A percentile compares a stretch with the other conserved stretches of the same genome.
phyloP scores from a whole-genome alignment of 164 flowering plant species.

The Sextonia rubra region DNA sequence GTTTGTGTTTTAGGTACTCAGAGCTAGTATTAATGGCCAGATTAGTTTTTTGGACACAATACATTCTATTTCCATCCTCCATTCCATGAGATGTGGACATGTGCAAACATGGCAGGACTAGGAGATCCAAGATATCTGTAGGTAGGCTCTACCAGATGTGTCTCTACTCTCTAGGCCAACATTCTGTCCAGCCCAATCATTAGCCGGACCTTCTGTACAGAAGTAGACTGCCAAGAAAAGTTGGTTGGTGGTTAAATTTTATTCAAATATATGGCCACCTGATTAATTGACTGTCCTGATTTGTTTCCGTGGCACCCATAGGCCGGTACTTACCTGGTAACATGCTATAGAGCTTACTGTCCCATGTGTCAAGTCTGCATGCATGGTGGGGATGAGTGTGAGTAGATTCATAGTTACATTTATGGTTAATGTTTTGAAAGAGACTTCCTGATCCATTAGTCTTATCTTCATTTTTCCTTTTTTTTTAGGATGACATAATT shows the following conservation, averaged over 20 bases:
- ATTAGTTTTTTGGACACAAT: not conserved
- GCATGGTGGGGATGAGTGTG: too few species aligned
- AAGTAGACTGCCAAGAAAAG: not conserved
- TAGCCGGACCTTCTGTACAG: too few species aligned
- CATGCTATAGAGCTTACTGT: too few species aligned
- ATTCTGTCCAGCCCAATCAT: too few species aligned
- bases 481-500: constrained; percentile 71
- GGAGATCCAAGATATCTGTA: not conserved
- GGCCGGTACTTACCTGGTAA: not conserved
- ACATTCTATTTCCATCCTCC: too few species aligned
- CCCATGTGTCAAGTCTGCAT: too few species aligned
- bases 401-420: too few species aligned
- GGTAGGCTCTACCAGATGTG: not conserved
- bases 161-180: too few species aligned
- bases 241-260: not conserved
- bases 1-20: not conserved
- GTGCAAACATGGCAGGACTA: not conserved
- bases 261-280: not conserved
- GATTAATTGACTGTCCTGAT: not conserved
- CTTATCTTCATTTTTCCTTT: not conserved
- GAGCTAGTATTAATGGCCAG: not conserved
- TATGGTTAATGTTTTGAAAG: too few species aligned
- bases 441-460: not conserved
- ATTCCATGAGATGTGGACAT: not conserved
- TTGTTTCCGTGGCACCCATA: not conserved